Conservation (phyloP, 202 grass and related monocot genomes). For the Eragrostis tef region DNA sequence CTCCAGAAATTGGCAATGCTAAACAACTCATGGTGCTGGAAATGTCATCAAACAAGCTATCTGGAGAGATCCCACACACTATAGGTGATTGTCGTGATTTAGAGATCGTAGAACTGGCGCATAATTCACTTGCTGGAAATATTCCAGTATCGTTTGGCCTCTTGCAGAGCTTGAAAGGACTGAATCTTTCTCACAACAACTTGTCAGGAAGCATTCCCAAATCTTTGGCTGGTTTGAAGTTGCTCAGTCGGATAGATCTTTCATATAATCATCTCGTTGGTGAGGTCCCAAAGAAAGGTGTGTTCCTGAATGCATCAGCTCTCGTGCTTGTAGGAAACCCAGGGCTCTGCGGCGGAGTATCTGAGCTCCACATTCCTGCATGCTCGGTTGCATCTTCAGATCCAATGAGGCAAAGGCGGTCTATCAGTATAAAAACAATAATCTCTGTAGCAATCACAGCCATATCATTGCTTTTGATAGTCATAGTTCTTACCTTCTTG, state of each 20-base stretch:
- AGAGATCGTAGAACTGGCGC: conserved; percentile 9
- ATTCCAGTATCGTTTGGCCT: conserved; percentile 31
- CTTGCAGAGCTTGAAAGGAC: conserved; percentile 18
- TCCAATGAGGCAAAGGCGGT: background rate
- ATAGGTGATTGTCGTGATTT: conserved; percentile 30
- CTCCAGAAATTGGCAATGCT: conserved; percentile 30
- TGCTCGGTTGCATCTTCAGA: conserved; percentile 28
- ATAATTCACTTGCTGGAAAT: conserved; percentile 27
- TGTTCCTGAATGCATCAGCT: conserved; percentile 48
- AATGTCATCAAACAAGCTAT: conserved; percentile 43
- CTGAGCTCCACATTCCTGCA: conserved; percentile 37
- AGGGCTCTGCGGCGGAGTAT: conserved; percentile 45
- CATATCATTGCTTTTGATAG: background rate
- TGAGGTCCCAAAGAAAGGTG: conserved; percentile 29
- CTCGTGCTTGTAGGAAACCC: conserved; percentile 29
- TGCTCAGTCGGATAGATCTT: conserved; percentile 27
- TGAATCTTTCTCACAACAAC: conserved; percentile 45
- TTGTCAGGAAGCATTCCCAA: conserved; percentile 41
- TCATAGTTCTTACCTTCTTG: background rate
- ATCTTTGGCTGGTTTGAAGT: background rate
- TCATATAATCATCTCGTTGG: conserved; percentile 42
- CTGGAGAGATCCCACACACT: conserved; percentile 32
- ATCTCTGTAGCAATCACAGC: background rate
- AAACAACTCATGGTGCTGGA: conserved; percentile 25
- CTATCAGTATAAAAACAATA: background rate